Percentiles rank a stretch among this genome's conserved stretches.
Conservation (phyloP, 2,329 filamentous ascomycete genomes). For the Achaetomium macrosporum region DNA sequence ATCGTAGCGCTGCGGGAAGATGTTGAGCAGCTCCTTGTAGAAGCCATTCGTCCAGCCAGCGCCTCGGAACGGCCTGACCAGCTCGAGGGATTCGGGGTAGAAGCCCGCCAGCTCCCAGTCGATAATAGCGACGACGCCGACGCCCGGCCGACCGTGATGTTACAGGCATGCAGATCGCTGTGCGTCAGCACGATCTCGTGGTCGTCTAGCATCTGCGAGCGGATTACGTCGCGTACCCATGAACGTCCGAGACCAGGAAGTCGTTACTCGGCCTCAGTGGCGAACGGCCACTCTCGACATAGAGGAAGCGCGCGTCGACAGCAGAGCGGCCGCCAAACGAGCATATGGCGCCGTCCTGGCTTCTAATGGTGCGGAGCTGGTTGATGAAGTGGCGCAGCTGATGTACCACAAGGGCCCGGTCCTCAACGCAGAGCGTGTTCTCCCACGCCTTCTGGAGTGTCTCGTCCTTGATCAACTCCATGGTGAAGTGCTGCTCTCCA, state of each 20-base stretch:
- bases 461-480: conserved; percentile 2
- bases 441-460: background rate
- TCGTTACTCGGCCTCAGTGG: conserved; percentile 1
- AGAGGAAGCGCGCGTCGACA: background rate
- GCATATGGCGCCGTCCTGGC: conserved; percentile 3
- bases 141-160: background rate
- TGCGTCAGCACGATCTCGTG: conserved; percentile 5
- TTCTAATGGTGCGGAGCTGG: conserved; percentile 2
- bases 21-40: background rate
- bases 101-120: conserved; percentile 1
- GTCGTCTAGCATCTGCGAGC: background rate
- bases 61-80: background rate
- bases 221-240: background rate
- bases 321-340: background rate
- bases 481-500: conserved; percentile 11
- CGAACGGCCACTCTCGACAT: background rate
- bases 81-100: background rate
- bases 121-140: background rate
- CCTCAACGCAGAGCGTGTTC: background rate
- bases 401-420: background rate
- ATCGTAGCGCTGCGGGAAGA: conserved; percentile 4
- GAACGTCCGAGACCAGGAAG: background rate
- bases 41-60: background rate
- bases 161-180: background rate
- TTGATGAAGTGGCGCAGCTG: background rate